Evolutionary conservation across 495 filamentous ascomycete genomes (phyloP), one percentile per base, ranked within the genome.

Genomic region (Zalerion maritima): DNA sequence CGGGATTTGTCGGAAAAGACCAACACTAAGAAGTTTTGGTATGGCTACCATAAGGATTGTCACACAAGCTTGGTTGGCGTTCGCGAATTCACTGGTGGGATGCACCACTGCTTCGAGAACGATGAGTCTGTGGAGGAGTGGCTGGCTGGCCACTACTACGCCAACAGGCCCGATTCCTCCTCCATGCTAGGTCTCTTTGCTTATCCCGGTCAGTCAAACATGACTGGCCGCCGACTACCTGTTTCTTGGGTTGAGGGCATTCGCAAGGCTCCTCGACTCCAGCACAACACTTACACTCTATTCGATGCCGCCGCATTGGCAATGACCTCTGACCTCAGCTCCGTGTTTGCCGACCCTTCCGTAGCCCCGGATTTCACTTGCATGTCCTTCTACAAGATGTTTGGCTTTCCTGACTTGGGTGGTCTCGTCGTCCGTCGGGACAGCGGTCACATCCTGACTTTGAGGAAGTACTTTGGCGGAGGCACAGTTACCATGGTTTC

Each of bases 301-400:
- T 50, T 82, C 5, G 81, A 87, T 43, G 77, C 76, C 2, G 80
- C 81, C 1, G 77, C 81, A 10, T 53, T 77, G 26, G 76, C 70
- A 7, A 71, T 78, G 40, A 84, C 78, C 12, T 58, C 62, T 2
- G 68, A 65, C 2, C 52, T 85, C 32, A 62, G 71, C 37, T 37
- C 28, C 19, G 46, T 61, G 18, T 62, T 87, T 15, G 63, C 57
- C 24, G 59, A 83, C 35, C 41, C 66, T 2, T 54, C 58, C 6
- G 50, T 45, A 11, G 74, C 78, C 6, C 78, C 79, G 1, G 81
- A 87, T 40, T 85, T 85, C 36, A 71, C 62, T 5, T 71, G 67
- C 20, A 35, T 84, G 14, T 79, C 73, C 6, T 71, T 85, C 43
- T 84, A 85, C 50, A 87, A 87, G 50, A 78, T 85, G 29, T 85